Evolutionary conservation across 2,329 filamentous ascomycete species (phyloP).

Genomic region (Colletotrichum melonis): DNA sequence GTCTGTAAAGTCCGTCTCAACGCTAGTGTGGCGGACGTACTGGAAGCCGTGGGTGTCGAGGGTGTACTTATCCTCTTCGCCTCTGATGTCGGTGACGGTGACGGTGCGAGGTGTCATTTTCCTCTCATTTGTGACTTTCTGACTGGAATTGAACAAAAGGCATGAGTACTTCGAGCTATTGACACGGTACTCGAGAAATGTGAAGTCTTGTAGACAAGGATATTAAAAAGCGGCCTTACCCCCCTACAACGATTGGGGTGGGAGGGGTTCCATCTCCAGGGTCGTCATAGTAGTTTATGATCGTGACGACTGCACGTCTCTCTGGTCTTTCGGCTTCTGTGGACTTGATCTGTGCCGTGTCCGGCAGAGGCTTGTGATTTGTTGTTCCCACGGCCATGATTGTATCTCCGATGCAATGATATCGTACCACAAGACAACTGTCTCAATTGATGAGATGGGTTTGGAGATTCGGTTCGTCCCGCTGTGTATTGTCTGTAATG

Average conservation of each 20-base stretch:
- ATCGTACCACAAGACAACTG: background rate
- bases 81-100: slow-evolving; percentile 66
- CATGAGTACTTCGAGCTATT: slow-evolving; percentile 10
- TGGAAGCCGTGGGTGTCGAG: slow-evolving; percentile 67
- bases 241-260: slow-evolving; percentile 36
- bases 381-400: slow-evolving; percentile 11
- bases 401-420: background rate
- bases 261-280: slow-evolving; percentile 37
- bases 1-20: slow-evolving; percentile 66
- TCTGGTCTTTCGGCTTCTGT: background rate
- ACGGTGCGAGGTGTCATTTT: slow-evolving; percentile 69
- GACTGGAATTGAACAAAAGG: slow-evolving; percentile 16
- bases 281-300: slow-evolving; percentile 38
- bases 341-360: background rate
- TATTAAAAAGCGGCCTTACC: slow-evolving; percentile 32
- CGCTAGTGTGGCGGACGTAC: slow-evolving; percentile 60
- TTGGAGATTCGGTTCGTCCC: slow-evolving; percentile 6
- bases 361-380: background rate
- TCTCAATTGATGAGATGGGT: no score
- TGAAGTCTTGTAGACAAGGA: background rate
- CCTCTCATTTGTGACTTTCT: slow-evolving; percentile 74
- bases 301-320: slow-evolving; percentile 29
- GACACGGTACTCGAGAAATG: background rate
- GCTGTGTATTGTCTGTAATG: background rate
- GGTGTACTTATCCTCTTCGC: slow-evolving; percentile 74